Conservation (phyloP, 148 eudicot genomes). For the Nepenthes mirabilis region DNA sequence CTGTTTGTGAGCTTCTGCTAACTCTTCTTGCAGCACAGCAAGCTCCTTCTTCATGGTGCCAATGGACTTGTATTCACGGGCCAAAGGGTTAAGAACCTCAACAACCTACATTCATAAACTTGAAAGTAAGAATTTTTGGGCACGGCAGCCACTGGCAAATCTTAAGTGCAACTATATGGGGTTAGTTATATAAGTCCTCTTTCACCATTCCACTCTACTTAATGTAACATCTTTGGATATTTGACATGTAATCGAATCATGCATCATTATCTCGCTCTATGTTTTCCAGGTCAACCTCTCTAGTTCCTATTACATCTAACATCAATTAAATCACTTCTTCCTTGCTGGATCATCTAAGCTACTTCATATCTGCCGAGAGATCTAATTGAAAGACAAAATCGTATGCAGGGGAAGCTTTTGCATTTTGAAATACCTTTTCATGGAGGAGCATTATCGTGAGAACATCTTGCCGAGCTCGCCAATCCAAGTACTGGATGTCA, state of each 20-base stretch:
- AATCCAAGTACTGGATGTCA: conserved; percentile 87
- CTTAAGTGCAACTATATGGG: neutral
- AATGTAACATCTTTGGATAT: too few species aligned
- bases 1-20: conserved; percentile 80
- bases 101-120: conserved; percentile 48
- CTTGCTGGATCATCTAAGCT: too few species aligned
- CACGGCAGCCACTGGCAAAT: neutral
- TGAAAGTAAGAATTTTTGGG: conserved; percentile 13
- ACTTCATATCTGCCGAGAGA: too few species aligned
- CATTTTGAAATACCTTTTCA: conserved; percentile 50
- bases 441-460: conserved; percentile 86
- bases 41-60: conserved; percentile 83
- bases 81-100: conserved; percentile 85
- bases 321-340: too few species aligned
- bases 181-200: too few species aligned
- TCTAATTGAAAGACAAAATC: neutral
- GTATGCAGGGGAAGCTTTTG: neutral
- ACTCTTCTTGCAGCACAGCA: conserved; percentile 79
- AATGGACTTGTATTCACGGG: conserved; percentile 82
- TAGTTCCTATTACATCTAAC: too few species aligned
- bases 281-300: too few species aligned
- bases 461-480: conserved; percentile 91
- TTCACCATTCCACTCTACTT: too few species aligned
- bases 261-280: too few species aligned
- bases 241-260: too few species aligned